phyloP scores from a whole-genome alignment of 78 protist species.

The Tieghemostelium lacteum region DNA sequence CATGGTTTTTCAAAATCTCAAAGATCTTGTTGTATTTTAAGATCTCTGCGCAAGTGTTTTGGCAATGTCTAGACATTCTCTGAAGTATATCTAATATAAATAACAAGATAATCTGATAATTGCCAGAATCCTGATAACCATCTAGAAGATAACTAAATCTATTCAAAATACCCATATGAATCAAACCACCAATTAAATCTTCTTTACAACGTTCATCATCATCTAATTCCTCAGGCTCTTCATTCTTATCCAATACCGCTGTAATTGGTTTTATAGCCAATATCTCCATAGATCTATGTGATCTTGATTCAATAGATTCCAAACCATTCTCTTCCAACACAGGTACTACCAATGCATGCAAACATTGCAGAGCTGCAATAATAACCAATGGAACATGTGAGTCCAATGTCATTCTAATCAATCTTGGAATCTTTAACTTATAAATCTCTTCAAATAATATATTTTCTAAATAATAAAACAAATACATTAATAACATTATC shows the following conservation, averaged over 20 bases:
- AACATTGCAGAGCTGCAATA: slow-evolving; percentile 10
- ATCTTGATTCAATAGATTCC: slow-evolving; percentile 46
- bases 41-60: too few relatives aligned
- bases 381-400: slow-evolving; percentile 43
- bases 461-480: background rate
- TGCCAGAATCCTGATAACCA: background rate
- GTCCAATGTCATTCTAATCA: slow-evolving; percentile 36
- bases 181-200: slow-evolving; percentile 37
- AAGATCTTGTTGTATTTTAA: too few relatives aligned
- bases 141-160: slow-evolving; percentile 29
- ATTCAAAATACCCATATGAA: slow-evolving; percentile 53
- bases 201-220: slow-evolving; percentile 63
- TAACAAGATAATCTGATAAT: background rate
- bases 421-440: slow-evolving; percentile 59
- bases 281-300: slow-evolving; percentile 30
- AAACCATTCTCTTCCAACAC: slow-evolving; percentile 22
- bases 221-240: slow-evolving; percentile 32
- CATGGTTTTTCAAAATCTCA: too few relatives aligned
- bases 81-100: slow-evolving; percentile 30
- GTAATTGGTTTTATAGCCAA: slow-evolving; percentile 42
- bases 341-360: slow-evolving; percentile 40
- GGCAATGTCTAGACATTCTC: slow-evolving; percentile 41
- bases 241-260: background rate
- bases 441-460: slow-evolving; percentile 35
- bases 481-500: background rate